phyloP scores from a whole-genome alignment of 2,329 filamentous ascomycete genomes.

The Sporothrix curviconia region DNA sequence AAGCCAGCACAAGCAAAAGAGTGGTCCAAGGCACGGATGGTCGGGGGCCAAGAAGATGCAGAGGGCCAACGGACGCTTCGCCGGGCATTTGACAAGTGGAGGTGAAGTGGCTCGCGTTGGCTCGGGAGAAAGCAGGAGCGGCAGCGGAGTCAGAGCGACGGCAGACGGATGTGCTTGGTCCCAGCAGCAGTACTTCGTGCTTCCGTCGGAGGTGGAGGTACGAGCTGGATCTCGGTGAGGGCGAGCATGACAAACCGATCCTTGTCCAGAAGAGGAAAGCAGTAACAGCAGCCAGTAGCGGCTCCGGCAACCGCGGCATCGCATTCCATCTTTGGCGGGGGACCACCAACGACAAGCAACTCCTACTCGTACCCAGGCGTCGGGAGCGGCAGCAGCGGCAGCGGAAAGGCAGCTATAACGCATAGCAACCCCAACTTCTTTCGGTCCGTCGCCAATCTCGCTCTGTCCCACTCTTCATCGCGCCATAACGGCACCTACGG shows the following conservation, averaged over 20 bases:
- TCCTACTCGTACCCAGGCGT: slow-evolving; percentile 36
- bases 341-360: slow-evolving; percentile 25
- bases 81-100: slow-evolving; percentile 18
- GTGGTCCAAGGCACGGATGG: slow-evolving; percentile 52
- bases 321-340: slow-evolving; percentile 52
- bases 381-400: slow-evolving; percentile 28
- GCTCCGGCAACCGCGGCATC: slow-evolving; percentile 20
- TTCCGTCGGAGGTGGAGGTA: slow-evolving; percentile 68
- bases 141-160: slow-evolving; percentile 44
- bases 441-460: slow-evolving; percentile 77
- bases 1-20: slow-evolving; percentile 74
- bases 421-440: slow-evolving; percentile 57
- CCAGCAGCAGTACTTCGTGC: too few species aligned
- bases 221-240: slow-evolving; percentile 71
- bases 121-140: slow-evolving; percentile 34
- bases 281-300: slow-evolving; percentile 16
- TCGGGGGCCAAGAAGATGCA: neutral
- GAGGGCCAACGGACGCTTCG: neutral
- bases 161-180: too few species aligned
- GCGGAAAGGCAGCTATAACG: slow-evolving; percentile 17
- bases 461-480: slow-evolving; percentile 41
- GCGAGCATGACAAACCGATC: slow-evolving; percentile 75
- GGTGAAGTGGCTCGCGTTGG: slow-evolving; percentile 49
- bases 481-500: slow-evolving; percentile 32
- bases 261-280: slow-evolving; percentile 69